These are phyloP conservation scores for Colletotrichum liriopes DNA, from an alignment of 2,329 filamentous ascomycete genomes.

Conservation along the genomic window DNA sequence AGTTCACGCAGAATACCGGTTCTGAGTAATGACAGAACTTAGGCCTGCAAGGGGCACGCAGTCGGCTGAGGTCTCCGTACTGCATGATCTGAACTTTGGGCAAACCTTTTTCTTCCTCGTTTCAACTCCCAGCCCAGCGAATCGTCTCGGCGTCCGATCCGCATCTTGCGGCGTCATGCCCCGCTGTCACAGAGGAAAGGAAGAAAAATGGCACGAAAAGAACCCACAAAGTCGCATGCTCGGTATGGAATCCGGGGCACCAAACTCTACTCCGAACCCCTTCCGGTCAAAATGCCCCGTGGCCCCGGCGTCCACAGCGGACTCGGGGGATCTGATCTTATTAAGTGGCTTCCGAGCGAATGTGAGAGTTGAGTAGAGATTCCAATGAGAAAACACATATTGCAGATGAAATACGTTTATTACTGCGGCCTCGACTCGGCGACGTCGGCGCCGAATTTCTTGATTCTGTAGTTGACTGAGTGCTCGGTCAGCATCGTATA, in stretches of 20 bases:
- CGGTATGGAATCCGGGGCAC: not conserved
- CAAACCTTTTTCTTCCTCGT: not conserved
- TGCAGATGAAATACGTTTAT: not conserved
- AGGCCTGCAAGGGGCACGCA: not conserved
- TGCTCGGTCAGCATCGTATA: not conserved
- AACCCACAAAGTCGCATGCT: not conserved
- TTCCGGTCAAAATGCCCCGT: not conserved
- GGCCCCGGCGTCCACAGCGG: not conserved
- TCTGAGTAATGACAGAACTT: not conserved
- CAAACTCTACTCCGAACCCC: constrained; percentile 6
- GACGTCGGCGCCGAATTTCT: not conserved
- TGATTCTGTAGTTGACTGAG: not conserved
- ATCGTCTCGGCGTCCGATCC: not conserved
- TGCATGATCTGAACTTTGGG: not conserved
- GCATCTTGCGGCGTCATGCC: not conserved
- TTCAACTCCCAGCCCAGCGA: not conserved
- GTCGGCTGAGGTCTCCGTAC: not conserved
- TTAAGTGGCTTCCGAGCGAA: not conserved
- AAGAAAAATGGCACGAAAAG: not conserved
- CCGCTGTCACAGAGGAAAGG: not conserved
- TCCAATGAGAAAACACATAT: not conserved
- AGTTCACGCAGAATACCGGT: not conserved
- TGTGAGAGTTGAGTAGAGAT: not conserved
- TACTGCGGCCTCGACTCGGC: not conserved
- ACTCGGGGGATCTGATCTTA: not conserved